Conservation (phyloP, 352 stramenopile species). For the Pythium apleroticum region DNA sequence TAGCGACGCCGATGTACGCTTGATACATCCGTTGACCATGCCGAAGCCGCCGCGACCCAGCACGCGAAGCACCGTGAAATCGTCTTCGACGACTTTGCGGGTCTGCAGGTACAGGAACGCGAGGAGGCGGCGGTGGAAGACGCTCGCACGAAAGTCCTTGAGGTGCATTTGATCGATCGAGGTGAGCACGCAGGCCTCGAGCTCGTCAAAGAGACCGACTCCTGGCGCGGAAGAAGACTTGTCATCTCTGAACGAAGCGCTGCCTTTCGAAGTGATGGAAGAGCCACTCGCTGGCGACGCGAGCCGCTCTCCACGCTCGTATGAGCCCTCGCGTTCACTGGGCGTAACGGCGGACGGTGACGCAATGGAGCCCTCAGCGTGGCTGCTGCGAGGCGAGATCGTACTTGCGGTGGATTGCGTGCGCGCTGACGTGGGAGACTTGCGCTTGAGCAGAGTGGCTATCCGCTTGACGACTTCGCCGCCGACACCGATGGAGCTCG, state of each 20-base stretch:
- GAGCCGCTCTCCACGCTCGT: constrained; percentile 2
- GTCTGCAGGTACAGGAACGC: constrained; percentile 93
- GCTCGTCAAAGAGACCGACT: constrained; percentile 63
- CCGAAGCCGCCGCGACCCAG: constrained; percentile 96
- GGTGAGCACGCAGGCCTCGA: constrained; percentile 72
- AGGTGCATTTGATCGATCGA: constrained; percentile 65
- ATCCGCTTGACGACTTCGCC: constrained; percentile 63
- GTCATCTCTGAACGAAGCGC: constrained; percentile 11
- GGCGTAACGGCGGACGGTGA: constrained; percentile 12
- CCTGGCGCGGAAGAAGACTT: constrained; percentile 29
- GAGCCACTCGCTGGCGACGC: background rate
- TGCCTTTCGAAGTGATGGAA: background rate
- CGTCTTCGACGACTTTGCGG: constrained; percentile 89
- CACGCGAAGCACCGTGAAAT: constrained; percentile 96
- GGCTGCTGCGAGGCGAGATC: constrained; percentile 24
- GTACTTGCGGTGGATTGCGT: constrained; percentile 23
- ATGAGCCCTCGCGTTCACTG: constrained; percentile 13
- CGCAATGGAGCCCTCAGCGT: constrained; percentile 13
- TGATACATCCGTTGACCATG: constrained; percentile 97
- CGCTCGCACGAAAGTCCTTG: constrained; percentile 75
- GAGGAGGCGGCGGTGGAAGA: constrained; percentile 80
- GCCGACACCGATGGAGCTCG: constrained; percentile 45
- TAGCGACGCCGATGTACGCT: constrained; percentile 83
- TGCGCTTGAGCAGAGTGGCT: constrained; percentile 44
- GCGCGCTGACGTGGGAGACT: constrained; percentile 16